Evolutionary conservation across 805 yeast species (phyloP), one percentile per base, ranked within the genome.

Genomic region (Hanseniaspora thailandica): DNA sequence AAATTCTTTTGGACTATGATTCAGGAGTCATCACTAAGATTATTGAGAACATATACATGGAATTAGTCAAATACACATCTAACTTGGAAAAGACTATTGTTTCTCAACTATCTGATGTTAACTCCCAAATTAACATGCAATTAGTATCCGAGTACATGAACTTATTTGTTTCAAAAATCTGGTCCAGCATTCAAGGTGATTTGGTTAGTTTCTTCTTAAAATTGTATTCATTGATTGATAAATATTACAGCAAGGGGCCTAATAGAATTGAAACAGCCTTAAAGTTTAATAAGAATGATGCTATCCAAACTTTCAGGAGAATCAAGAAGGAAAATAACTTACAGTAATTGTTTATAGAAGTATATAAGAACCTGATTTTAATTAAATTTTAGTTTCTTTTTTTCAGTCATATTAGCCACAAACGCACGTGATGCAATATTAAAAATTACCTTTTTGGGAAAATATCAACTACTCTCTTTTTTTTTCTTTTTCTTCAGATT

Each of bases 181-280:
- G 95, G 93, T 70, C 74, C 15, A 80, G 84, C 19, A 67, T 85
- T 55, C 86, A 82, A 58, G 80, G 78, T 20, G 78, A 79, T 57
- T 81, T 80, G 58, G 75, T 77, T 20, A 71, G 74, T 6, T 69
- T 78, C 25, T 78, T 82, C 58, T 66, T 74, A 57, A 73, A 78
- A 45, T 67, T 88, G 55, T 74, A 73, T 57, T 69, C 71, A 1
- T 71, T 84, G 19, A 72, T 83, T 33, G 78, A 74, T 47, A 76
- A 72, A 55, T 84, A 82, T 58, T 73, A 71, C 53, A 49, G 47
- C 28, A 70, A 71, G 50, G 82, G 80, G 35, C 47, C 53, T 15
- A 49, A 41, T n/a, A 49, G 41, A 41, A 41, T 49, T 12, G 53
- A 49, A 33, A 67, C 74, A n/a, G 77, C 72, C 35, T 65, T 71